Evolutionary conservation across 78 protist species (phyloP).

Genomic region (Cyanophora paradoxa): DNA sequence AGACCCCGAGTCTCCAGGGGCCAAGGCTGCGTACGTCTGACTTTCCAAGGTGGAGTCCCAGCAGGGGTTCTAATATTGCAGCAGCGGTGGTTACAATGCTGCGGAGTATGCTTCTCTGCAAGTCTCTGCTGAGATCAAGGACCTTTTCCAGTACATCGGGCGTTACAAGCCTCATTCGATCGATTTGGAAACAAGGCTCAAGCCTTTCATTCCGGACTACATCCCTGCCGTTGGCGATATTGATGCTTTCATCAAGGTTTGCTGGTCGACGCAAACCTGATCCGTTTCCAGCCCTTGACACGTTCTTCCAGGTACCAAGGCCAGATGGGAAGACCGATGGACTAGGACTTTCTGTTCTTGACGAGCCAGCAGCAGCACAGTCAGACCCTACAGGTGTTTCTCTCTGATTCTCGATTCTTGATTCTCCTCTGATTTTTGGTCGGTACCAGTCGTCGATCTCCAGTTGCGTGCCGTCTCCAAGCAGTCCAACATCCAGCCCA

Average conservation of each 20-base stretch:
- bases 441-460: slow-evolving; percentile 15
- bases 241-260: slow-evolving; percentile 1
- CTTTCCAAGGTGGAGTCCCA: neutral
- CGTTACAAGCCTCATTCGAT: slow-evolving; percentile 36
- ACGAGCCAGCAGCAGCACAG: slow-evolving; percentile 66
- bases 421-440: neutral
- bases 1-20: neutral
- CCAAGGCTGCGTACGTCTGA: neutral
- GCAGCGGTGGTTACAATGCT: too few species aligned
- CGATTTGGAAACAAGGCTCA: slow-evolving; percentile 54
- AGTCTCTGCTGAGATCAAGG: slow-evolving; percentile 37
- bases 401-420: neutral
- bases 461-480: slow-evolving; percentile 15
- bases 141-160: slow-evolving; percentile 53
- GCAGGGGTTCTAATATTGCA: too few species aligned
- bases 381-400: slow-evolving; percentile 64
- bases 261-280: neutral
- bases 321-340: slow-evolving; percentile 43
- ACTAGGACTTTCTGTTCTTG: slow-evolving; percentile 60
- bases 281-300: neutral
- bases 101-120: slow-evolving; percentile 10
- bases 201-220: slow-evolving; percentile 73
- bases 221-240: slow-evolving; percentile 59
- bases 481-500: neutral
- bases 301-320: slow-evolving; percentile 39